Evolutionary conservation across 495 filamentous ascomycete genomes (phyloP).

Genomic region (Glutinoglossum americanum): DNA sequence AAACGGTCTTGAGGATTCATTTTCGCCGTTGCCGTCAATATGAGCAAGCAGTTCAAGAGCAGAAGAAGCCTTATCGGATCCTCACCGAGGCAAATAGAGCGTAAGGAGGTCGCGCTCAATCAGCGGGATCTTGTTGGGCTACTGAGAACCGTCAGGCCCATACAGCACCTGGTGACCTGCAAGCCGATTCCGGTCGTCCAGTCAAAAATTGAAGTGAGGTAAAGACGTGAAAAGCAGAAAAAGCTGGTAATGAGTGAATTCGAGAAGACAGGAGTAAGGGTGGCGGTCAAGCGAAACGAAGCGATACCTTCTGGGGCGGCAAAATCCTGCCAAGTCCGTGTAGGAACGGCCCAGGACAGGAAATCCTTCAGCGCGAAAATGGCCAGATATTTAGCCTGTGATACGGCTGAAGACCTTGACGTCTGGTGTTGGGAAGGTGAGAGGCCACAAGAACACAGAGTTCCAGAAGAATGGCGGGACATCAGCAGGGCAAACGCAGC

Average conservation of each 20-base stretch:
- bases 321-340: no score
- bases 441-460: neutral
- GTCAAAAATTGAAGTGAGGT: neutral
- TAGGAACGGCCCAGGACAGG: no score
- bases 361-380: no score
- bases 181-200: neutral
- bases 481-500: neutral
- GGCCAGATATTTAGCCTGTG: neutral
- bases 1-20: conserved; percentile 23
- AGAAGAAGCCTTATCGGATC: neutral
- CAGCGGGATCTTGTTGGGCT: neutral
- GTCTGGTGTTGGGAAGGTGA: neutral
- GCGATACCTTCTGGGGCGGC: neutral
- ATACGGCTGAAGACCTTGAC: neutral
- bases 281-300: neutral
- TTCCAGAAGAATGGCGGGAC: neutral
- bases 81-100: neutral
- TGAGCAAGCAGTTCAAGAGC: neutral
- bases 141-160: neutral
- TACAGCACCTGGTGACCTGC: neutral
- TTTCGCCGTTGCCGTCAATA: neutral
- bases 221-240: neutral
- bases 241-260: neutral
- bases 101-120: neutral
- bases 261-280: neutral